phyloP scores from a whole-genome alignment of 2,329 filamentous ascomycete genomes.

The Monosporascus sp. region DNA sequence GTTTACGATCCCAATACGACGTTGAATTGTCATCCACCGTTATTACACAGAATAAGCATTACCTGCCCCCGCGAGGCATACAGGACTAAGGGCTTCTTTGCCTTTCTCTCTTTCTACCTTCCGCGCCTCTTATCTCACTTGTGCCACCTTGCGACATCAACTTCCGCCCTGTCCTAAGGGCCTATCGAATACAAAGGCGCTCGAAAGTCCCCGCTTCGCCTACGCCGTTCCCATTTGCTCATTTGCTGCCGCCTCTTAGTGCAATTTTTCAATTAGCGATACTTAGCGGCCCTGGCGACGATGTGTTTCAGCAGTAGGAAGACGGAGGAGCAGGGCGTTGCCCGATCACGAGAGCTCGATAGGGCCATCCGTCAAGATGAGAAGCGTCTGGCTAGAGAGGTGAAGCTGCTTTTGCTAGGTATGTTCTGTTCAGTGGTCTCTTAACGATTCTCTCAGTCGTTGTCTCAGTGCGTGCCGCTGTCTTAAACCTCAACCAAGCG shows the following conservation, averaged over 20 bases:
- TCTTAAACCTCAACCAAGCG: slow-evolving; percentile 14
- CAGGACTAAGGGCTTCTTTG: not conserved
- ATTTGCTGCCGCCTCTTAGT: not conserved
- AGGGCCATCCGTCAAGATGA: slow-evolving; percentile 80
- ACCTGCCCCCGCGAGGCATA: not conserved
- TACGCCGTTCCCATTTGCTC: not conserved
- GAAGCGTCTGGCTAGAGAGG: slow-evolving; percentile 78
- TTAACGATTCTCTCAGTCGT: slow-evolving; percentile 4
- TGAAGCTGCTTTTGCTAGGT: slow-evolving; percentile 93
- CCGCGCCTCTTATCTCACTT: not conserved
- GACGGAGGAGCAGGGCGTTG: slow-evolving; percentile 42
- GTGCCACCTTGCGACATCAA: not conserved
- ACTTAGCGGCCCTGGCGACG: slow-evolving; percentile 5
- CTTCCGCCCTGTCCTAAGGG: not conserved
- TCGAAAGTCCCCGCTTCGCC: not conserved
- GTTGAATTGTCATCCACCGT: not conserved
- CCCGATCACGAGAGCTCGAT: slow-evolving; percentile 73
- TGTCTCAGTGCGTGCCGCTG: slow-evolving; percentile 14
- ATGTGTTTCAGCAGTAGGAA: slow-evolving; percentile 63
- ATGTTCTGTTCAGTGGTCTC: slow-evolving; percentile 27
- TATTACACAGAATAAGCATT: not conserved
- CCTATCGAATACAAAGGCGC: not conserved
- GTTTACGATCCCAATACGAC: not conserved
- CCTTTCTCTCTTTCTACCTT: not conserved
- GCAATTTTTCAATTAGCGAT: not conserved